A percentile compares a stretch with the other conserved stretches of the same genome.
Conservation (phyloP, 2,329 filamentous ascomycete genomes). For the Rutstroemia sp. region DNA sequence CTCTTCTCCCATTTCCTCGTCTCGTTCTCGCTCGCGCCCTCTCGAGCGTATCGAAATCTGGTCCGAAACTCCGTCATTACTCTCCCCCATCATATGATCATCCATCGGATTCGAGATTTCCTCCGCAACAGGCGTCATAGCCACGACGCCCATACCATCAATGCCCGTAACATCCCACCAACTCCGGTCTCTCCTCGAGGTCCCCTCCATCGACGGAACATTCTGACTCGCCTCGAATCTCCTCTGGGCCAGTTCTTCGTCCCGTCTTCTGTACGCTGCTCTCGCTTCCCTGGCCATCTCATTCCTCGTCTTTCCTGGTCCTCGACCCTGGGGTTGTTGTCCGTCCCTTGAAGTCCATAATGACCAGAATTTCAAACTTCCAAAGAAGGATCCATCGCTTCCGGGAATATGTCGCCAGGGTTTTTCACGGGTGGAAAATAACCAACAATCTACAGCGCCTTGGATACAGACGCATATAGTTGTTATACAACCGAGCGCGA, state of each 20-base stretch:
- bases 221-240: slow-evolving; percentile 23
- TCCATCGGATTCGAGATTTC: slow-evolving; percentile 10
- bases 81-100: neutral
- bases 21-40: neutral
- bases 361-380: slow-evolving; percentile 30
- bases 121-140: slow-evolving; percentile 23
- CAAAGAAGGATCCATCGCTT: slow-evolving; percentile 32
- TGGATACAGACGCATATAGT: slow-evolving; percentile 56
- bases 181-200: slow-evolving; percentile 24
- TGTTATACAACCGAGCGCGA: slow-evolving; percentile 46
- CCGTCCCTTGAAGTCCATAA: slow-evolving; percentile 16
- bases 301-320: slow-evolving; percentile 42
- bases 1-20: neutral
- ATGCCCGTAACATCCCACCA: slow-evolving; percentile 29
- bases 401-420: slow-evolving; percentile 56
- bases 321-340: slow-evolving; percentile 26
- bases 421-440: slow-evolving; percentile 64
- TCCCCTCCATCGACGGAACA: slow-evolving; percentile 1
- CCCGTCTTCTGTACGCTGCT: slow-evolving; percentile 40
- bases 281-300: slow-evolving; percentile 45
- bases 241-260: slow-evolving; percentile 38
- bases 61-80: neutral
- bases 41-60: neutral
- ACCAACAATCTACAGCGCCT: slow-evolving; percentile 57
- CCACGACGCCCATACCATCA: neutral